These are phyloP conservation scores for Macaranga tanarius DNA, from an alignment of 441 rosid genomes.

Conservation along the genomic window DNA sequence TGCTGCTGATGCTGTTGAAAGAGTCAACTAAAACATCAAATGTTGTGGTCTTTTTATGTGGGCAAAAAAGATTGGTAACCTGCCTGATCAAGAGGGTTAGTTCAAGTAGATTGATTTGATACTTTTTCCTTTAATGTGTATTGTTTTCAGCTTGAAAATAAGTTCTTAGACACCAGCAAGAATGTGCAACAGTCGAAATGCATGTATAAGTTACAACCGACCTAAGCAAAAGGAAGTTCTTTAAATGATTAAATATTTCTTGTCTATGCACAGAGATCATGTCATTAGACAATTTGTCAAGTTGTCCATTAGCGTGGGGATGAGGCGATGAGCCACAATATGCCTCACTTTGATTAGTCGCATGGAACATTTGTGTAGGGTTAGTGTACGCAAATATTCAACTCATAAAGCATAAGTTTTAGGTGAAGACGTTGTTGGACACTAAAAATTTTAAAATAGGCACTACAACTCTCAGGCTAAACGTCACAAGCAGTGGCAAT, in stretches of 20 bases:
- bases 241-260: too few species aligned
- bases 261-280: not conserved
- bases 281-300: not conserved
- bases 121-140: too few species aligned
- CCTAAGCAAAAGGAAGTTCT: too few species aligned
- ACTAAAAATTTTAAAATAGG: not conserved
- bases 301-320: not conserved
- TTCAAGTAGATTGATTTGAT: too few species aligned
- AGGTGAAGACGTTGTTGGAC: not conserved
- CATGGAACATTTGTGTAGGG: not conserved
- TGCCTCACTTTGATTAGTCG: not conserved
- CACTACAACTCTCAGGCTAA: too few species aligned
- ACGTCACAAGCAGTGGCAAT: not conserved
- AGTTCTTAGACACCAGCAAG: too few species aligned
- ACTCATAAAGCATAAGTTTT: not conserved
- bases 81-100: too few species aligned
- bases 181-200: too few species aligned
- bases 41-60: not conserved
- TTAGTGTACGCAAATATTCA: not conserved
- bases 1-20: not conserved
- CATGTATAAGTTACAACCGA: too few species aligned
- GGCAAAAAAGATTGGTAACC: too few species aligned
- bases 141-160: too few species aligned
- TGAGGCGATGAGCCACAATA: not conserved
- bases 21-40: not conserved